Evolutionary conservation across 768 basidiomycete species (phyloP).

Genomic region (Trametes cingulata): DNA sequence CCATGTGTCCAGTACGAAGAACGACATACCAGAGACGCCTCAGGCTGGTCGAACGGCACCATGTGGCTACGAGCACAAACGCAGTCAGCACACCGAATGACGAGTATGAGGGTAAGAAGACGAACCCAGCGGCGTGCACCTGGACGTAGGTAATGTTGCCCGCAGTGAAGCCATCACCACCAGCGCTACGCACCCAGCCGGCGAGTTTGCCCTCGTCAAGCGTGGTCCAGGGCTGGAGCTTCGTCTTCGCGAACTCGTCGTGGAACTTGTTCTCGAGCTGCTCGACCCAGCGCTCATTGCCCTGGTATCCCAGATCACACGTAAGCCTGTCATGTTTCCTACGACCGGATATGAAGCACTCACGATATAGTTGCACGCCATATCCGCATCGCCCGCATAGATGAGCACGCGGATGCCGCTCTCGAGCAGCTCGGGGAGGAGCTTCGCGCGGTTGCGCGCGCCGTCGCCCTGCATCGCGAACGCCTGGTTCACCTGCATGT

Average conservation of each 20-base stretch:
- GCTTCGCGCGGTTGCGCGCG: conserved; percentile 75
- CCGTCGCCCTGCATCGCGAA: conserved; percentile 85
- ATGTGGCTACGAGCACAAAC: conserved; percentile 68
- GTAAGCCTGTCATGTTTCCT: too few species aligned
- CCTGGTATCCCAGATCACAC: too few species aligned
- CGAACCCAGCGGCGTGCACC: conserved; percentile 79
- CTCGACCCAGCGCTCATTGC: conserved; percentile 77
- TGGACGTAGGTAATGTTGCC: conserved; percentile 87
- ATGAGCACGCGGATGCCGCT: conserved; percentile 83
- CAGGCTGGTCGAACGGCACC: conserved; percentile 90
- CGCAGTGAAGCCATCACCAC: conserved; percentile 60
- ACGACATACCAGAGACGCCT: conserved; percentile 69
- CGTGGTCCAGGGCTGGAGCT: conserved; percentile 56
- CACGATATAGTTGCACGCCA: conserved; percentile 87
- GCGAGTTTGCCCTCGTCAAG: conserved; percentile 51
- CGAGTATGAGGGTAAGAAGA: conserved; percentile 3
- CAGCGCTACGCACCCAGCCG: conserved; percentile 73
- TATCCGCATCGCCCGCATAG: conserved; percentile 90
- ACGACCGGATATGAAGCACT: too few species aligned
- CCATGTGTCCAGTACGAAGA: neutral
- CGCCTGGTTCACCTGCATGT: conserved; percentile 75
- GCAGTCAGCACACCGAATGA: neutral
- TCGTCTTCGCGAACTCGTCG: conserved; percentile 54
- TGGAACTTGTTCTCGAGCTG: conserved; percentile 62
- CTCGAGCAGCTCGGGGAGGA: conserved; percentile 81